Conservation (phyloP, 2,329 filamentous ascomycete species). For the Diaporthe sp. region DNA sequence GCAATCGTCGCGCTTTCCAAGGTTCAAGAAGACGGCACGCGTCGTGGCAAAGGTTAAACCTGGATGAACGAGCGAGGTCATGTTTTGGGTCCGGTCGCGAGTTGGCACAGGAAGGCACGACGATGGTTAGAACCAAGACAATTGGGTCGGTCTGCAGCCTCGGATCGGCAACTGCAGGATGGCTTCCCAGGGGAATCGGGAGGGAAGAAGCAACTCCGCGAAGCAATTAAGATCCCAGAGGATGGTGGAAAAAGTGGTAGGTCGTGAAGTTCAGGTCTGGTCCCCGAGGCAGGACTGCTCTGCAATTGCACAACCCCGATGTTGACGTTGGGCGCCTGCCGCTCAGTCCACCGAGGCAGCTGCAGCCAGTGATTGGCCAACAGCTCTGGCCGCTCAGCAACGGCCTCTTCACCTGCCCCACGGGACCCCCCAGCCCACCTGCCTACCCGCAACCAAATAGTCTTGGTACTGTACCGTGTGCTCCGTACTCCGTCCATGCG, state of each 20-base stretch:
- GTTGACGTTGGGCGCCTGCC: slow-evolving; percentile 24
- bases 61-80: slow-evolving; percentile 16
- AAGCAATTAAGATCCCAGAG: slow-evolving; percentile 19
- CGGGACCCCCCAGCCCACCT: background rate
- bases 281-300: background rate
- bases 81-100: slow-evolving; percentile 16
- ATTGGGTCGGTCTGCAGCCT: background rate
- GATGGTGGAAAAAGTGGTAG: slow-evolving; percentile 1
- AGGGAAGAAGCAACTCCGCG: slow-evolving; percentile 6
- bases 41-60: slow-evolving; percentile 5
- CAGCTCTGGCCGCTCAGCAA: slow-evolving; percentile 16
- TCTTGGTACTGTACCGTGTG: background rate
- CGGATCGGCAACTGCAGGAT: background rate
- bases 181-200: background rate
- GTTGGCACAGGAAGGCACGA: background rate
- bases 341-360: slow-evolving; percentile 6
- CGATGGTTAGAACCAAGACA: background rate
- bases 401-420: background rate
- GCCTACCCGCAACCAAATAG: background rate
- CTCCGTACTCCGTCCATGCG: background rate
- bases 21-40: background rate
- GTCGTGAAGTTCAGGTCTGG: slow-evolving; percentile 5
- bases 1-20: background rate
- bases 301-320: slow-evolving; percentile 6
- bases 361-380: slow-evolving; percentile 5